phyloP scores from a whole-genome alignment of 1,284 basidiomycete genomes.

The Tilletia indica region DNA sequence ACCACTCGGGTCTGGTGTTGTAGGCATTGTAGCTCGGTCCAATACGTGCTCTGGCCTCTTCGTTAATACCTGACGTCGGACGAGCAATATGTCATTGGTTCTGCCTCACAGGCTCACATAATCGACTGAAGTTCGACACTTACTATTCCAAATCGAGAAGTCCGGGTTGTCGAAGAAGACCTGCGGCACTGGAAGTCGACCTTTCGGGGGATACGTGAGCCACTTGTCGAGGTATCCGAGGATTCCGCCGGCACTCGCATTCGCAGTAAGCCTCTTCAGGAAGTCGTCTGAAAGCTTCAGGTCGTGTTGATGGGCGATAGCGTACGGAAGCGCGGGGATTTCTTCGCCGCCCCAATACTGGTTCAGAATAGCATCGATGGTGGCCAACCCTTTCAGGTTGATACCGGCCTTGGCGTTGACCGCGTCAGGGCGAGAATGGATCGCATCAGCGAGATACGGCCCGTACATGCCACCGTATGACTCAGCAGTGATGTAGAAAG shows the following conservation, averaged over 20 bases:
- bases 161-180: constrained; percentile 23
- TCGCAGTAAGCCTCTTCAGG: too few relatives aligned
- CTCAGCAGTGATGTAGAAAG: constrained; percentile 51
- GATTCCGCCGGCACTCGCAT: too few relatives aligned
- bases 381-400: constrained; percentile 49
- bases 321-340: constrained; percentile 38
- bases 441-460: constrained; percentile 70
- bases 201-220: constrained; percentile 39
- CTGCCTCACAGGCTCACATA: too few relatives aligned
- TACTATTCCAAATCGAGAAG: constrained; percentile 18
- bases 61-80: not conserved
- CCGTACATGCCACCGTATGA: constrained; percentile 99
- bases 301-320: too few relatives aligned
- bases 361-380: constrained; percentile 49
- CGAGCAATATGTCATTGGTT: too few relatives aligned
- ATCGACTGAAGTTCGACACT: too few relatives aligned
- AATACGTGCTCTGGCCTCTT: not conserved
- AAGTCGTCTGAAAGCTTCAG: too few relatives aligned
- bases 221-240: too few relatives aligned
- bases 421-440: constrained; percentile 32
- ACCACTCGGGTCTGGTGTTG: constrained; percentile 20
- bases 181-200: constrained; percentile 22
- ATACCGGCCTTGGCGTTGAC: constrained; percentile 33
- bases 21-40: constrained; percentile 22
- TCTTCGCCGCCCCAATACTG: constrained; percentile 33